Conservation (phyloP, 2,329 filamentous ascomycete species). For the Curvularia eragrostidis region DNA sequence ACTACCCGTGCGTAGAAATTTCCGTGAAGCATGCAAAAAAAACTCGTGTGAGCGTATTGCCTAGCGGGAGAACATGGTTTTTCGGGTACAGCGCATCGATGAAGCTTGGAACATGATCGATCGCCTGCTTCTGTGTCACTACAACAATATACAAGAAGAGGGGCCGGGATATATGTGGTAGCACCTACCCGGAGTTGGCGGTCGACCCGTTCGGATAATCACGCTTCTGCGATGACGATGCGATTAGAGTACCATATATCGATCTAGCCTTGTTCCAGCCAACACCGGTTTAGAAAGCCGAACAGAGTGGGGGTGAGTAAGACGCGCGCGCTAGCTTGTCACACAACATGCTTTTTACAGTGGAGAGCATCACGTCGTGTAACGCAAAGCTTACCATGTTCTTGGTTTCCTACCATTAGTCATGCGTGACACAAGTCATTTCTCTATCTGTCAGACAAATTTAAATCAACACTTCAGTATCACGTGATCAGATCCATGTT, state of each 20-base stretch:
- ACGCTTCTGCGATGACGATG: background rate
- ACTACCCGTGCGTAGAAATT: background rate
- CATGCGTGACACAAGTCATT: background rate
- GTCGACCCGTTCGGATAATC: background rate
- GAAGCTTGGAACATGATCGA: background rate
- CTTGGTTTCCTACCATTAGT: background rate
- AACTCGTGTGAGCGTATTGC: background rate
- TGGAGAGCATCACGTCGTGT: background rate
- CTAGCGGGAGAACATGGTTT: too few species aligned
- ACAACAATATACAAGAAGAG: background rate
- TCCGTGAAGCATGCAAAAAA: background rate
- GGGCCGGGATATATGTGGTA: too few species aligned
- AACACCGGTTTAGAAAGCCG: background rate
- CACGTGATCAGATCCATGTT: background rate
- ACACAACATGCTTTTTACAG: background rate
- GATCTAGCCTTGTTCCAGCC: background rate
- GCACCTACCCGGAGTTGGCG: too few species aligned
- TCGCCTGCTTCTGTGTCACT: background rate
- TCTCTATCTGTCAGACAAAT: background rate
- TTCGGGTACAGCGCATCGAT: background rate
- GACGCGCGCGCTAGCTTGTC: background rate
- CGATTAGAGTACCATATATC: background rate
- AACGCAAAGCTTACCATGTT: background rate
- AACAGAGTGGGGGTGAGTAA: background rate
- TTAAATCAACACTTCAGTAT: background rate